phyloP scores from a whole-genome alignment of 306 rosid species.

The Corylus heterophylla region DNA sequence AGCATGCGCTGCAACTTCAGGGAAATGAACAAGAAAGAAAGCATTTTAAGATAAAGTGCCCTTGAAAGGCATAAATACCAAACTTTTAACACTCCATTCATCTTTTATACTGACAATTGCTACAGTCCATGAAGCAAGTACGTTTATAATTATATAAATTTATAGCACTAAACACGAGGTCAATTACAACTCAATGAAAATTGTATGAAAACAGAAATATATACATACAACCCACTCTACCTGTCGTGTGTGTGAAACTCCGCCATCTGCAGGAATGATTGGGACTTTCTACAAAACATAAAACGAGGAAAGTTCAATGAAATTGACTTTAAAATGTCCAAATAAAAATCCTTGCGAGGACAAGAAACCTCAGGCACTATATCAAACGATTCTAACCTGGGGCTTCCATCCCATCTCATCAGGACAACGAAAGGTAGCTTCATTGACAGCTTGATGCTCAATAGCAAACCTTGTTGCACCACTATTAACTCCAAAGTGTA shows the following conservation, averaged over 20 bases:
- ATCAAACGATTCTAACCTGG: constrained; percentile 50
- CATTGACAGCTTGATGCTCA: constrained; percentile 95
- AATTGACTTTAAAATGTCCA: constrained; percentile 9
- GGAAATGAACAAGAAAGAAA: constrained; percentile 9
- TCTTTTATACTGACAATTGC: not conserved
- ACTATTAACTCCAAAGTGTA: constrained; percentile 96
- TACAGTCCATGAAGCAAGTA: not conserved
- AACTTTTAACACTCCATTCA: not conserved
- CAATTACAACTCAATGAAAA: constrained; percentile 11
- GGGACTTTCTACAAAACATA: constrained; percentile 76
- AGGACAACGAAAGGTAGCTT: constrained; percentile 95
- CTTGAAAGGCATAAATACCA: constrained; percentile 4
- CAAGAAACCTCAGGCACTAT: not conserved
- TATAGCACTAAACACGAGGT: constrained; percentile 15
- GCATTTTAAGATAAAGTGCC: constrained; percentile 16
- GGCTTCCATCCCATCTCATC: constrained; percentile 99
- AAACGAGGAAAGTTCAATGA: constrained; percentile 21
- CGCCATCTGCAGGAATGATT: constrained; percentile 77
- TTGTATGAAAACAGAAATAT: not conserved
- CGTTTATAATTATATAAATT: not conserved
- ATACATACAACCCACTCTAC: constrained; percentile 36
- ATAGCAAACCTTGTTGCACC: constrained; percentile 90
- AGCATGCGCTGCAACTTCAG: constrained; percentile 9
- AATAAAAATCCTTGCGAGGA: constrained; percentile 8
- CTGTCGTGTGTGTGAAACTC: constrained; percentile 59